Evolutionary conservation across 2,329 filamentous ascomycete genomes (phyloP), one percentile per base, ranked within the genome.

Genomic region (Calonectria hawksworthii): DNA sequence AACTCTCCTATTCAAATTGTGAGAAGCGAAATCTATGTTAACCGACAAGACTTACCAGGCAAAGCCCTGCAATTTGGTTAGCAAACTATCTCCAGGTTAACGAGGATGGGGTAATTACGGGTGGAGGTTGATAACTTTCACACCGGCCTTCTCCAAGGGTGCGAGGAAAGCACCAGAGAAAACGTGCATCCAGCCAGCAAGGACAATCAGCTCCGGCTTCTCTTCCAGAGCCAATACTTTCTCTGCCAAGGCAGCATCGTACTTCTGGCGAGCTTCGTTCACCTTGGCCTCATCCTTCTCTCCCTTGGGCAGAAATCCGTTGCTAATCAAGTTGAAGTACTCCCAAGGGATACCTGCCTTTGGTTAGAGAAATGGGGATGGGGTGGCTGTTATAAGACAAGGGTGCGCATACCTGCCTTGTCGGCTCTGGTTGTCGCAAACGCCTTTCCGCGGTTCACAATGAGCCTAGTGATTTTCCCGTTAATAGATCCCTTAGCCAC

Each of bases 181-280:
- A 72, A 98, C 93, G 83, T 97, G 93, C 95, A 98, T 98, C 90
- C 94, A 98, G 3, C 96, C 95, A 4, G 94, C 93, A 78, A 96
- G 94, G 11, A 97, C 93, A 64, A 98, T 92, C 70, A 98, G 85
- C 70, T 96, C 91, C 0, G 95, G 95, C 72, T 85, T 85, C 76
- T 93, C 90, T 6, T 85, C 78, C 21, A 70, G 72, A 10, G 79
- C 75, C 30, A 96, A 87, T 68, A 98, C 90, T 74, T 93, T 88
- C 52, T 89, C 84, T 0, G 95, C 94, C 76, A 98, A 88, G 54
- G 94, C 94, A 18, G 92, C 90, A 83, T 98, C 95, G 84, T 97
- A 98, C 72, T 98, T 76, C n/a, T 72, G 47, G 5, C 95, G 91
- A 2, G 92, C 93, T 54, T 90, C 88, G 16, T 86, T 79, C 83